phyloP scores from a whole-genome alignment of 2,329 filamentous ascomycete species.

The Nemania diffusa region DNA sequence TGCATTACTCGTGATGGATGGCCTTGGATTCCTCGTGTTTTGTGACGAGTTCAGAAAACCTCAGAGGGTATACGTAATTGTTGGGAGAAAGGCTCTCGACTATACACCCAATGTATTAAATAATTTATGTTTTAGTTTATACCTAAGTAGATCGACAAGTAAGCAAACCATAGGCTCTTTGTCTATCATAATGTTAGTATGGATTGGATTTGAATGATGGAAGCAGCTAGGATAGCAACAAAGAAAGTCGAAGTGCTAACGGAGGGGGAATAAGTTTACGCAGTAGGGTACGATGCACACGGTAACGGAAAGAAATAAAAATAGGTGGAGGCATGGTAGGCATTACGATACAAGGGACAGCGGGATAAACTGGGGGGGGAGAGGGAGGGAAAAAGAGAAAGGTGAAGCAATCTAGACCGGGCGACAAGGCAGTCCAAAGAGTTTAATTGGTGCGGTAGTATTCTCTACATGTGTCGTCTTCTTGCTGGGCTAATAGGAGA shows the following conservation, averaged over 20 bases:
- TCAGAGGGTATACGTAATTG: neutral
- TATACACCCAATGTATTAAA: neutral
- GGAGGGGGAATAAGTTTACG: conserved; percentile 12
- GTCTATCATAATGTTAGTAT: neutral
- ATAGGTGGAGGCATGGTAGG: neutral
- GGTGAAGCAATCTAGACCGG: neutral
- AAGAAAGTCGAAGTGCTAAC: conserved; percentile 12
- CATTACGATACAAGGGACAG: neutral
- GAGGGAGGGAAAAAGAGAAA: neutral
- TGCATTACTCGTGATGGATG: too few relatives aligned
- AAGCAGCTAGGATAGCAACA: conserved; percentile 1
- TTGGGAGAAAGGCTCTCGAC: neutral
- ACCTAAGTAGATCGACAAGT: too few relatives aligned
- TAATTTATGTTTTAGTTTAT: too few relatives aligned
- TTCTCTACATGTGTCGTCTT: neutral
- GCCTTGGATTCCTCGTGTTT: too few relatives aligned
- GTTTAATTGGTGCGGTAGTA: neutral
- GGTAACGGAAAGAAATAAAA: too few relatives aligned
- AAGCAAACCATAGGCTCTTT: neutral
- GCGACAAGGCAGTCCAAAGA: neutral
- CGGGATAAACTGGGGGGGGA: neutral
- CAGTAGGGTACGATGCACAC: neutral
- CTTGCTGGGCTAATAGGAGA: neutral
- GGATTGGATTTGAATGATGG: conserved; percentile 1
- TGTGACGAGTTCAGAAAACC: neutral